Evolutionary conservation across 371 early-diverging fungal species (phyloP).

Genomic region (Phascolomyces articulosus): DNA sequence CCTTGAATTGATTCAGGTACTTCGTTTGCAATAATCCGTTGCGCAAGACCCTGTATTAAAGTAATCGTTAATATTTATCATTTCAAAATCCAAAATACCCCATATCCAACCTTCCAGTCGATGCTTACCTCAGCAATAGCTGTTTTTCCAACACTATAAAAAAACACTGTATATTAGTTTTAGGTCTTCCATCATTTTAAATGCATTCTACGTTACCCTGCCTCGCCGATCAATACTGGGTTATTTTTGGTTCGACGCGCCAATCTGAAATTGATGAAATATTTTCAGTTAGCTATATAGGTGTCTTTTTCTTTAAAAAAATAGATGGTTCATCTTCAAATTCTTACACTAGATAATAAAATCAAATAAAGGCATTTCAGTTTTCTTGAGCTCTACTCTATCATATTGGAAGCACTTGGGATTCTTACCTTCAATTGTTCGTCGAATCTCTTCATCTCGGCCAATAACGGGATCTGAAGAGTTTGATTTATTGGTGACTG

Average conservation of each 20-base stretch:
- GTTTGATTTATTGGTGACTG: background rate
- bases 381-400: background rate
- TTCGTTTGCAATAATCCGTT: slow-evolving; percentile 80
- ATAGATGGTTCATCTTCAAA: background rate
- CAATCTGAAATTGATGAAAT: slow-evolving; percentile 25
- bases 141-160: slow-evolving; percentile 60
- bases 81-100: no score
- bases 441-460: slow-evolving; percentile 78
- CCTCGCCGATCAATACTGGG: slow-evolving; percentile 88
- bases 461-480: slow-evolving; percentile 79
- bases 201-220: no score
- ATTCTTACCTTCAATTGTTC: slow-evolving; percentile 76
- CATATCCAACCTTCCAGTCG: no score
- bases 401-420: background rate
- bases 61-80: no score
- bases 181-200: no score
- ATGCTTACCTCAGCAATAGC: slow-evolving; percentile 52
- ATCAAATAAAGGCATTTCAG: no score
- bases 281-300: background rate
- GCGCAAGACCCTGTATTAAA: slow-evolving; percentile 68
- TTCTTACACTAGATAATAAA: slow-evolving; percentile 27
- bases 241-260: slow-evolving; percentile 90
- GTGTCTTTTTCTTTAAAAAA: no score
- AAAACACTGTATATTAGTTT: background rate
- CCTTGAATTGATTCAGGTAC: slow-evolving; percentile 78